These are phyloP conservation scores for Alternaria dauci DNA, from an alignment of 2,329 filamentous ascomycete species.

Conservation along the genomic window DNA sequence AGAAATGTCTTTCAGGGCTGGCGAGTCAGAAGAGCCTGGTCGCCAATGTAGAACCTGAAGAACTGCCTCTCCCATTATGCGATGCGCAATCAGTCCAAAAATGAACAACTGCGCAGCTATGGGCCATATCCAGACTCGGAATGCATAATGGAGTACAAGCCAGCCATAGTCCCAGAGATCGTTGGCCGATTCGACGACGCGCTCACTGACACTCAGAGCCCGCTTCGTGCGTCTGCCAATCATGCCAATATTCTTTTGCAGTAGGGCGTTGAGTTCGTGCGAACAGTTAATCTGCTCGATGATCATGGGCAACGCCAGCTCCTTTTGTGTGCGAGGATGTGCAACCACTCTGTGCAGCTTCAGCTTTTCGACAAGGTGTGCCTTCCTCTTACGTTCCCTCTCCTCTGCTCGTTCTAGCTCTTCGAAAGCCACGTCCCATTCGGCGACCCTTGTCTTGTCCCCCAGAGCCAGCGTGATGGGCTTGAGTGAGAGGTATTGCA, in stretches of 20 bases:
- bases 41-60: constrained; percentile 86
- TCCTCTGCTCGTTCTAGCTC: constrained; percentile 76
- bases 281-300: constrained; percentile 97
- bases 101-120: constrained; percentile 76
- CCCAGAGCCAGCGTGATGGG: constrained; percentile 88
- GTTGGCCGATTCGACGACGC: constrained; percentile 90
- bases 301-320: constrained; percentile 79
- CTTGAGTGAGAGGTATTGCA: constrained; percentile 95
- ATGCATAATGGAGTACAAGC: constrained; percentile 72
- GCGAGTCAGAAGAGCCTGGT: constrained; percentile 71
- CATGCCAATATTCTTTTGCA: constrained; percentile 89
- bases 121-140: constrained; percentile 80
- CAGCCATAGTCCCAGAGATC: constrained; percentile 81
- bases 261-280: constrained; percentile 82
- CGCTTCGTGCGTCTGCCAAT: constrained; percentile 83
- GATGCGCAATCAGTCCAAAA: constrained; percentile 79
- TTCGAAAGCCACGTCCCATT: constrained; percentile 53
- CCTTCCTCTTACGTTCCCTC: constrained; percentile 67
- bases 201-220: constrained; percentile 89
- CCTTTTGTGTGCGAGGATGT: constrained; percentile 79
- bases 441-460: constrained; percentile 61
- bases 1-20: constrained; percentile 92
- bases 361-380: constrained; percentile 81
- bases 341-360: constrained; percentile 85
- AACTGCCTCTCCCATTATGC: constrained; percentile 80